Evolutionary conservation across 441 rosid species (phyloP).

Genomic region (Dalechampia spathulata): DNA sequence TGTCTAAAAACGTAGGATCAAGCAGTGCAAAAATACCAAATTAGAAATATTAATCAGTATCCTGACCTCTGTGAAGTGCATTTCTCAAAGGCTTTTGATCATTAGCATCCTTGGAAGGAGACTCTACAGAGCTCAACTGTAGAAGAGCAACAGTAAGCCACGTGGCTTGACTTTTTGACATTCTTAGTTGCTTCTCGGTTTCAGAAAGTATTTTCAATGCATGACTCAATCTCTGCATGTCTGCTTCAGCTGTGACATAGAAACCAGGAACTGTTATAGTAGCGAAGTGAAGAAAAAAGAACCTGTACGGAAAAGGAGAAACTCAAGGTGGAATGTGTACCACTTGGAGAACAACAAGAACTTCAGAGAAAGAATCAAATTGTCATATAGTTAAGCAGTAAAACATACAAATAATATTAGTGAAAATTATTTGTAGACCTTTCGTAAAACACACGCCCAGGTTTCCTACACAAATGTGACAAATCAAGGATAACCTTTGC

Average conservation of each 20-base stretch:
- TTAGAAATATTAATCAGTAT: not conserved
- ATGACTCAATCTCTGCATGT: slow-evolving; percentile 56
- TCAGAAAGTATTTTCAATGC: slow-evolving; percentile 84
- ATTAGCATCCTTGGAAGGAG: slow-evolving; percentile 35
- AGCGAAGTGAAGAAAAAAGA: not conserved
- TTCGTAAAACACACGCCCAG: not conserved
- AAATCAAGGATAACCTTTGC: not conserved
- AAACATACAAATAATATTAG: not conserved
- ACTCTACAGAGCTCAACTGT: slow-evolving; percentile 61
- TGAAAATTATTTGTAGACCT: not conserved
- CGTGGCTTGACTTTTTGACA: slow-evolving; percentile 75
- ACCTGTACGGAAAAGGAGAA: not conserved
- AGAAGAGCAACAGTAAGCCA: slow-evolving; percentile 95
- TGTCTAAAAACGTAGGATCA: not conserved
- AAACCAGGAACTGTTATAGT: slow-evolving; percentile 9
- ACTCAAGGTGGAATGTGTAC: not conserved
- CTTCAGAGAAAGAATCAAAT: not conserved
- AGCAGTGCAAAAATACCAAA: not conserved
- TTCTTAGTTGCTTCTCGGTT: slow-evolving; percentile 86
- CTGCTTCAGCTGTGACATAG: slow-evolving; percentile 56
- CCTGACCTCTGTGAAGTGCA: slow-evolving; percentile 46
- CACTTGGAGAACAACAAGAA: slow-evolving; percentile 7
- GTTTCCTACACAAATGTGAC: not conserved
- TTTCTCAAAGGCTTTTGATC: slow-evolving; percentile 38
- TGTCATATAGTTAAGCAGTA: not conserved